phyloP scores from a whole-genome alignment of 2,329 filamentous ascomycete genomes.

The Calonectria hawksworthii region DNA sequence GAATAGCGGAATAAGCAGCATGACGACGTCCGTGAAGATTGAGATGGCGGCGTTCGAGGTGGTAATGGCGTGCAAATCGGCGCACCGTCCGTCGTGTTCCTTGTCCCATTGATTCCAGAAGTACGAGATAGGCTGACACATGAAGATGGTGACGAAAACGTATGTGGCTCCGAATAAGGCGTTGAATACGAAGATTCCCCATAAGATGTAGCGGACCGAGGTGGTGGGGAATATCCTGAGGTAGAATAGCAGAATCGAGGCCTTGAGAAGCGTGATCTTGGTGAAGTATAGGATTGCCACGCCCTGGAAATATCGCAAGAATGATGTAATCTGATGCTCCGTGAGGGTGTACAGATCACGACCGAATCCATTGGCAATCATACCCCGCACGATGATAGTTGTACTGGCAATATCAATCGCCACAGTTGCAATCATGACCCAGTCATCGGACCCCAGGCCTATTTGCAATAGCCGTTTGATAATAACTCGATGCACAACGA shows the following conservation, averaged over 20 bases:
- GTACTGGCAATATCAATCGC: not conserved
- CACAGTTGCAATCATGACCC: not conserved
- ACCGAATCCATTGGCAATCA: not conserved
- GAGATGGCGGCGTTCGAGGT: conserved; percentile 67
- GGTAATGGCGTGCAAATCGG: conserved; percentile 62
- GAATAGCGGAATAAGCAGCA: conserved; percentile 65
- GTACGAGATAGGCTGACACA: conserved; percentile 65
- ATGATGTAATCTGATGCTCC: not conserved
- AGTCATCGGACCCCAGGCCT: conserved; percentile 48
- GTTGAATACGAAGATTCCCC: not conserved
- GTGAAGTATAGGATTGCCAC: conserved; percentile 39
- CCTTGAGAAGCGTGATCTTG: conserved; percentile 44
- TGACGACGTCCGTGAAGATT: conserved; percentile 66
- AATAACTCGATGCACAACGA: not conserved
- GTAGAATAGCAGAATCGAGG: not conserved
- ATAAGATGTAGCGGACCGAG: not conserved
- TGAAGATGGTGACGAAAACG: conserved; percentile 59
- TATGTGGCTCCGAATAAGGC: conserved; percentile 57
- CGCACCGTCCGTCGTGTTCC: conserved; percentile 60
- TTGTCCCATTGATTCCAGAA: conserved; percentile 69
- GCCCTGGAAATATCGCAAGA: not conserved
- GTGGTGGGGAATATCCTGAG: conserved; percentile 3
- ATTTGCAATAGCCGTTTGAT: conserved; percentile 53
- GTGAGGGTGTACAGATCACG: not conserved
- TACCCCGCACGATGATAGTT: not conserved